Base-by-base conservation (phyloP, 257 asterid genomes). In the Przewalskia tangutica region DNA sequence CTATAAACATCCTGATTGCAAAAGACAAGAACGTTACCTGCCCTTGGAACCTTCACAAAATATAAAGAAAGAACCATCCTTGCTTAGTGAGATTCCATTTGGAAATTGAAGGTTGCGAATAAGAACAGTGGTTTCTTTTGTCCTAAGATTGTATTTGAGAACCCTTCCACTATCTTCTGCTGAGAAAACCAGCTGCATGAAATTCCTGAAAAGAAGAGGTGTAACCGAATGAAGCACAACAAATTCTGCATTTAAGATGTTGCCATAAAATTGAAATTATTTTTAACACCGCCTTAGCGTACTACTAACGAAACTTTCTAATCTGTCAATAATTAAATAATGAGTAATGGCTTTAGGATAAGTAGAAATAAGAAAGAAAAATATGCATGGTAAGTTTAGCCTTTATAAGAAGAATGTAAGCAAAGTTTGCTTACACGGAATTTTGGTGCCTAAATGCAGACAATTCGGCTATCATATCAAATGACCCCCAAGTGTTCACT, bases 111-210 rank as follows among this genome's bases (percentile, higher is more conserved):
- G 81, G 86, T 90, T 84, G 51, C 86, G 91, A 59, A 95, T 46
- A 11, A 95, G 97, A 82, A 94, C 97, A 70, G 90, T 89, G 82
- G 97, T 90, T 85, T 91, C 92, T 86, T 88, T 88, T 6, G 97
- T 94, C 58, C 60, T 77, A 17, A 91, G 90, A 81, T 91, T 68
- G 86, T 95, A 94, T 84, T 94, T 92, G 83, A 95, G 90, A 84
- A 95, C 91, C 86, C 97, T 91, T 79, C 99, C 99, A 79, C 92
- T 94, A 82, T 88, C 89, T 64, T 95, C 98, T 23, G 87, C 90
- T 42, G 99, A 85, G 88, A 95, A 91, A 65, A 91, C 91, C 85
- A 94, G 78, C 86, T 89, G 98, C 80, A 92, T 76, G 77, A 95
- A 95, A 89, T 94, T 90, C 91, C 99, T 95, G 91, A 46, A 80